phyloP scores from a whole-genome alignment of 148 eudicot species.

The Silene latifolia region DNA sequence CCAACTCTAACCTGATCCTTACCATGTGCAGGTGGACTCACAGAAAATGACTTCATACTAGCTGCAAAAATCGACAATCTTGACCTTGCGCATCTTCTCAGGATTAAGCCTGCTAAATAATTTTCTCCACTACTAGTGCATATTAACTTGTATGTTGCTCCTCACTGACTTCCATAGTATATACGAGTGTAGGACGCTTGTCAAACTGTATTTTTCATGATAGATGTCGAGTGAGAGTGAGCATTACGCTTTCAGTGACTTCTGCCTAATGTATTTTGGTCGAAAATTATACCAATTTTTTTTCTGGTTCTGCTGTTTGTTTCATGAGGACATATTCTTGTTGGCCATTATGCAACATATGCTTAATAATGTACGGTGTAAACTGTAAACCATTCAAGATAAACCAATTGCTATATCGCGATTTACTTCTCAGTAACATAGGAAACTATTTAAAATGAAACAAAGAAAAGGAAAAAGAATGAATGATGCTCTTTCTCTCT shows the following conservation, averaged over 20 bases:
- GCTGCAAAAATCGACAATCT: conserved; percentile 78
- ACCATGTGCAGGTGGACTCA: conserved; percentile 74
- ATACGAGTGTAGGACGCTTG: background rate
- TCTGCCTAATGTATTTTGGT: too few relatives aligned
- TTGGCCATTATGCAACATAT: too few relatives aligned
- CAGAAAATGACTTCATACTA: conserved; percentile 96
- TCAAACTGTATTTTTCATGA: background rate
- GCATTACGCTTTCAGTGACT: too few relatives aligned
- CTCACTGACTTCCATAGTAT: background rate
- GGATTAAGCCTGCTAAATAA: conserved; percentile 42
- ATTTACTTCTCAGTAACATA: background rate
- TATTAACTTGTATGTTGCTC: background rate
- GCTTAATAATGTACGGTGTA: too few relatives aligned
- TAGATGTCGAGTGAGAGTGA: background rate
- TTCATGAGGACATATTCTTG: background rate
- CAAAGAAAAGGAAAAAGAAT: background rate
- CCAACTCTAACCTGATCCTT: too few relatives aligned
- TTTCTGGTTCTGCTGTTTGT: background rate
- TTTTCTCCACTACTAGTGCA: background rate
- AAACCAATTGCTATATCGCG: background rate
- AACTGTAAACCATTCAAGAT: background rate
- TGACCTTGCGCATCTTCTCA: conserved; percentile 56
- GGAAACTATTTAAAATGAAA: background rate
- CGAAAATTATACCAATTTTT: too few relatives aligned
- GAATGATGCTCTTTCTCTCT: background rate